Evolutionary conservation across 2,329 filamentous ascomycete species (phyloP), one percentile per base, ranked within the genome.

Genomic region (Colletotrichum filicis): DNA sequence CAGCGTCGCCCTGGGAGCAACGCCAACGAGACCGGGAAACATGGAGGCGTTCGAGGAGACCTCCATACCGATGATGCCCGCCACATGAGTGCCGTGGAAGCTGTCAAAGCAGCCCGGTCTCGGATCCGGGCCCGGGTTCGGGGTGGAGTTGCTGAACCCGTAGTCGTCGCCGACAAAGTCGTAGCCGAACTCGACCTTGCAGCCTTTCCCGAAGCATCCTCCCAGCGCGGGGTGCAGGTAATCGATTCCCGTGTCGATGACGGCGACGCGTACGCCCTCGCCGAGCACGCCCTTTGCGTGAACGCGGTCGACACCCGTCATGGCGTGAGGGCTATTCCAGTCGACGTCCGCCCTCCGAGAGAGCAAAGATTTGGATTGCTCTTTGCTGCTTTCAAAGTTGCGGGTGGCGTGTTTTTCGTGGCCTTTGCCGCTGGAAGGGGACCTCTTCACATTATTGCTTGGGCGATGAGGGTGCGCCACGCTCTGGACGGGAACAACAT

Each of bases 41-140:
- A 52, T 8, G 1, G 68, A 63, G 9, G 64, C 42, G 28, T 71
- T 53, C 0, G 49, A 61, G 5, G 68, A 26, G 1, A 68, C 64
- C 1, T 71, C 68, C 68, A 71, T 71, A 19, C 68, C 75, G 28
- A 76, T 66, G n/a, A 77, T 76, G 28, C 76, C 76, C 0, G 76
- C 66, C 37, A 77, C 74, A 46, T 78, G 78, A 7, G 77, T 78
- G 9, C 78, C 78, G 67, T 79, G 78, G 22, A 83, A 84, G 1
- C 74, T 71, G 1, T 61, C 56, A 19, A 68, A 76, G 19, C 75
- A 76, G 66, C 74, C 67, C 26, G 77, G 77, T 28, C 77, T 74
- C 11, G 64, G 52, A 26, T 75, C 77, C 19, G 75, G 76, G 4
- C 68, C 59, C 5, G 76, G 76, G 19, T 52, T 49, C 22, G 46